Evolutionary conservation across 305 asterid genomes (phyloP), one percentile per base, ranked within the genome.

Genomic region (Petunia hybrid): DNA sequence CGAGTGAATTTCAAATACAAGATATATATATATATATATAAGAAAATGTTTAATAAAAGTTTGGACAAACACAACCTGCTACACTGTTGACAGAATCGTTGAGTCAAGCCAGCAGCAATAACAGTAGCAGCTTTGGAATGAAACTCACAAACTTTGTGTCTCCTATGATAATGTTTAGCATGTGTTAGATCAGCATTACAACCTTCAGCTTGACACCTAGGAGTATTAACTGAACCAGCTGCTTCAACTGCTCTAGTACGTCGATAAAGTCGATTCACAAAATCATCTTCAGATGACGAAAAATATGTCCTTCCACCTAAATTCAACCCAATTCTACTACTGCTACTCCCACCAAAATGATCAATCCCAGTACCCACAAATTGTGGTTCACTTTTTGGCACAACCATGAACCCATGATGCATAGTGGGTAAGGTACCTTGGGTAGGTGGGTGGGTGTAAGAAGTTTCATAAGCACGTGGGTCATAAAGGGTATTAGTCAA

Each of bases 81-180:
- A 64, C 99, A 96, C 86, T 96, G 99, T 69, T 96, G 99, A 86
- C 99, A 96, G 91, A 96, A 96, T 3, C 99, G 93, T 89, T 96
- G 98, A 77, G 99, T 96, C 83, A 94, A 77, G 12, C 98, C 98
- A 89, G 94, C 93, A 57, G 97, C 93, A 82, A 94, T 87, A 84
- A 94, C 98, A 67, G 98, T 94, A 84, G 99, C 83, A 77, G 98
- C 93, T 81, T 96, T 96, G 53, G 98, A 93, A 89, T 96, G 99
- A 85, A 91, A 96, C 89, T 96, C 99, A 69, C 99, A 96, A 42
- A 96, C 99, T 89, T 96, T 96, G 87, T 96, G 99, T 77, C 99
- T 93, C 80, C 99, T 92, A 89, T 96, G 99, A 90, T 96, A 96
- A 90, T 96, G 99, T 85, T 96, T 96, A 36, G 98, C 92, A 85